Base-by-base conservation (phyloP, 1,284 basidiomycete genomes). In the Microbotryomycetes sp. region DNA sequence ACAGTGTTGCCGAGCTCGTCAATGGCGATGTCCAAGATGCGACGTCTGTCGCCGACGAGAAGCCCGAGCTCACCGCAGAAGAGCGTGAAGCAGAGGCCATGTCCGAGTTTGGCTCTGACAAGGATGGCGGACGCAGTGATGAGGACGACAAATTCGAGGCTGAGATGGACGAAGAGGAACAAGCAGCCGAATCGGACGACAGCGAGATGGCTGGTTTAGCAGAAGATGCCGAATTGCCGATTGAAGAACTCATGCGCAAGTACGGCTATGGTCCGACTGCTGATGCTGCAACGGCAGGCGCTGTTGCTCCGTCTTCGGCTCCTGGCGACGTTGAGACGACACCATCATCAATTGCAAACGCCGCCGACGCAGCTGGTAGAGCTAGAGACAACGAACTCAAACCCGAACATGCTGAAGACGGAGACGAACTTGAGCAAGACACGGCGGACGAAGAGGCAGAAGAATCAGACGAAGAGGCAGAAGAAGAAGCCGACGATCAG, bases 231-330 rank as follows among this genome's bases (percentile, higher is more conserved):
- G 76, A 81, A 60, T 49, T 82, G 54, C 79, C 81, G 1, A 78
- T 82, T 56, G 81, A 82, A 62, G 80, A 81, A 69, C 73, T 82
- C 1, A 73, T 81, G 63, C 74, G 74, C 58, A 76, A 78, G 62
- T 82, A 82, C 63, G 79, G 78, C 0, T 79, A 79, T 64, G 69
- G 73, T 22, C 36, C 42, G 6, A 36, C 14, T 14, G 54, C 25
- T 4, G 52, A 45, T 26, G 65, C 59, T 9, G 63, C 58, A n/a
- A 60, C 45, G 53, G 60, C 9, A 22, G 61, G 50, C 42, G 62
- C 58, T 29, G n/a, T n/a, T n/a, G n/a, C n/a, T n/a, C n/a, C n/a
- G n/a, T 59, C 59, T 45, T 62, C 54, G n/a, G 22, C 47, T 16
- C 14, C 23, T 32, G 51, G 49, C 15, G 51, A 51, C 3, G 31